A percentile compares a stretch with the other conserved stretches of the same genome.
Evolutionary conservation across 1,284 basidiomycete species (phyloP).

Genomic region (Irpex rosettiformis): DNA sequence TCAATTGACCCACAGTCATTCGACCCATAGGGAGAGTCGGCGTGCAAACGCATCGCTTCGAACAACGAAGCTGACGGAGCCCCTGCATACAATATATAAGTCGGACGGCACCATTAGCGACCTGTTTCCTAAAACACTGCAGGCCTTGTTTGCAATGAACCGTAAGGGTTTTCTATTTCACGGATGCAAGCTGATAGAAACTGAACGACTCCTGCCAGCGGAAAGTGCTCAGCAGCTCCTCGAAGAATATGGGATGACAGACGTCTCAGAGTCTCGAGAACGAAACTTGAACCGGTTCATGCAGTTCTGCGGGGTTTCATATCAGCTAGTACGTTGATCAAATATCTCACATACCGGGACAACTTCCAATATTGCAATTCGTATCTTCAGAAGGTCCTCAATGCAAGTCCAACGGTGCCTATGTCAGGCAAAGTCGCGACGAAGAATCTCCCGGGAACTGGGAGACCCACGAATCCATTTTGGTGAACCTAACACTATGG

Average conservation of each 20-base stretch:
- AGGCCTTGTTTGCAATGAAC: slow-evolving; percentile 41
- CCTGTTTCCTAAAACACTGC: slow-evolving; percentile 43
- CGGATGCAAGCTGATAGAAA: neutral
- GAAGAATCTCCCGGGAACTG: neutral
- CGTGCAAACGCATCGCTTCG: slow-evolving; percentile 46
- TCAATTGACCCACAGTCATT: neutral
- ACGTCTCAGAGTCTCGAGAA: slow-evolving; percentile 28
- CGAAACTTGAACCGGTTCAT: slow-evolving; percentile 48
- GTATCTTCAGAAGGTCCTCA: neutral
- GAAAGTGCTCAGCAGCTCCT: slow-evolving; percentile 36
- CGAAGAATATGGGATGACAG: slow-evolving; percentile 38
- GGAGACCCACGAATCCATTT: neutral
- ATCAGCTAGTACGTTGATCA: slow-evolving; percentile 33
- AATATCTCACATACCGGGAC: neutral
- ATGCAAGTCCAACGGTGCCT: neutral
- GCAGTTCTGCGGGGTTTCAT: slow-evolving; percentile 47
- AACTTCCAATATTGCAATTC: neutral
- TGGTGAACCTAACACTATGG: too few relatives aligned
- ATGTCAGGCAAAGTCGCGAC: neutral
- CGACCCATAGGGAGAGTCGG: slow-evolving; percentile 47
- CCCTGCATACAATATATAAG: slow-evolving; percentile 43
- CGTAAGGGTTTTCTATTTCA: slow-evolving; percentile 30
- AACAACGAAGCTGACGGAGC: slow-evolving; percentile 34
- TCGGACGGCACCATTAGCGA: slow-evolving; percentile 39
- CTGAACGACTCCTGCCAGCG: slow-evolving; percentile 21